Base-by-base conservation (phyloP, 495 filamentous ascomycete genomes). In the Hyphodiscus hymeniophilus region DNA sequence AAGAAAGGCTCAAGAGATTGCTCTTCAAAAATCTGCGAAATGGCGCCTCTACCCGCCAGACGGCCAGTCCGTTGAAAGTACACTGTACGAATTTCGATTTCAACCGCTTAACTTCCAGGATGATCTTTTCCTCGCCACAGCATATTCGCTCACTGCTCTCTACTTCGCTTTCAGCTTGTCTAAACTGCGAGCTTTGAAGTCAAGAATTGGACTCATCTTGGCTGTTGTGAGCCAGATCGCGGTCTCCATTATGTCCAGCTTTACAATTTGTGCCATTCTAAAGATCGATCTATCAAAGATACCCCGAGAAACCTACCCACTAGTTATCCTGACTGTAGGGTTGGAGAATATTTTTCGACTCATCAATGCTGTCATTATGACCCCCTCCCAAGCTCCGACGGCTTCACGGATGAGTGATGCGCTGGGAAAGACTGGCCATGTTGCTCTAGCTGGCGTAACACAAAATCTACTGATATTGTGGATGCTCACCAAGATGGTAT, bases 21-120 rank as follows among this genome's bases (percentile, higher is more conserved):
- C 60, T 1, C 53, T 62, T 33, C 59, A 59, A 38, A 47, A 55
- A 3, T 57, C 63, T 26, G 43, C 56, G 1, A 71, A 71, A 56
- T 86, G 80, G 76, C 67, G 71, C 11, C 60, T 86, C 13, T 82
- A 81, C 57, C 81, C 82, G 7, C 47, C 54, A 3, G 67, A 78
- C 49, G 80, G 76, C 32, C 63, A 58, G 24, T 66, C 72, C 31
- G 59, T 51, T 3, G 63, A 62, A 7, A 80, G 70, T 46, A 73
- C 74, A 43, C 67, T 86, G 11, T 87, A 86, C 54, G 77, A 88
- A 60, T 87, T 87, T 61, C 75, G 79, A 42, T 85, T 84, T 58
- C 74, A 74, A 36, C 84, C 81, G 3, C 72, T 87, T 58, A 81
- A 77, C 23, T 64, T 66, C 28, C 58, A 65, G 20, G 83, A 87